phyloP scores from a whole-genome alignment of 2,329 filamentous ascomycete species.

The Aspergillus neoniger region DNA sequence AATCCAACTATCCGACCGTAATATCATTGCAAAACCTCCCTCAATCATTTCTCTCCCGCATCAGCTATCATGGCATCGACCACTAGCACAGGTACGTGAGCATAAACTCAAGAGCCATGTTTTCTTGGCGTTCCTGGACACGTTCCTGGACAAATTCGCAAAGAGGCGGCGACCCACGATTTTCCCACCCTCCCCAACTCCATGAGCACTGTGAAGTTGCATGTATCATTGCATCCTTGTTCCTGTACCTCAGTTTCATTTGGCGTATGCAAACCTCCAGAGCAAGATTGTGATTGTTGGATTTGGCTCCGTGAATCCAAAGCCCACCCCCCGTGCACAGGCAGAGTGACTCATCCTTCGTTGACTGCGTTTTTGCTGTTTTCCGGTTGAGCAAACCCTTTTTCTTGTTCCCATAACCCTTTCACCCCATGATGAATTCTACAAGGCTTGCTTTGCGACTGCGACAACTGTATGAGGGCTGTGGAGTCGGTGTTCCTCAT shows the following conservation, averaged over 20 bases:
- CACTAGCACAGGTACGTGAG: neutral
- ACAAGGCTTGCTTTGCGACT: conserved; percentile 24
- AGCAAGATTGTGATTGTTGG: neutral
- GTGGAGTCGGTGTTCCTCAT: neutral
- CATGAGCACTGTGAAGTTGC: neutral
- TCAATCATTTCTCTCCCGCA: neutral
- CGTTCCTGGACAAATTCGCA: conserved; percentile 4
- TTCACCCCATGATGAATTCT: conserved; percentile 21
- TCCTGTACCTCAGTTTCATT: conserved; percentile 1
- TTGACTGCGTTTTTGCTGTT: neutral
- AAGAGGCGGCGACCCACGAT: neutral
- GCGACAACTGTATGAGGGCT: neutral
- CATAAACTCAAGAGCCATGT: neutral
- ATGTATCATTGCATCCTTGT: neutral
- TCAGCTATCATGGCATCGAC: neutral
- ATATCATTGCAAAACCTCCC: neutral
- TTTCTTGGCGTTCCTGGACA: conserved; percentile 13
- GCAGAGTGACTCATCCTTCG: neutral
- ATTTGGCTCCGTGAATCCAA: no score
- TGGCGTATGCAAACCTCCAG: neutral
- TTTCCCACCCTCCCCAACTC: neutral
- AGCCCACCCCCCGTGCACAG: no score
- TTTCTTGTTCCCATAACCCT: neutral
- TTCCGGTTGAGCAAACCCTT: no score
- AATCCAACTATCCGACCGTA: neutral